phyloP scores from a whole-genome alignment of 2,329 filamentous ascomycete species.

The Phoma sp. region DNA sequence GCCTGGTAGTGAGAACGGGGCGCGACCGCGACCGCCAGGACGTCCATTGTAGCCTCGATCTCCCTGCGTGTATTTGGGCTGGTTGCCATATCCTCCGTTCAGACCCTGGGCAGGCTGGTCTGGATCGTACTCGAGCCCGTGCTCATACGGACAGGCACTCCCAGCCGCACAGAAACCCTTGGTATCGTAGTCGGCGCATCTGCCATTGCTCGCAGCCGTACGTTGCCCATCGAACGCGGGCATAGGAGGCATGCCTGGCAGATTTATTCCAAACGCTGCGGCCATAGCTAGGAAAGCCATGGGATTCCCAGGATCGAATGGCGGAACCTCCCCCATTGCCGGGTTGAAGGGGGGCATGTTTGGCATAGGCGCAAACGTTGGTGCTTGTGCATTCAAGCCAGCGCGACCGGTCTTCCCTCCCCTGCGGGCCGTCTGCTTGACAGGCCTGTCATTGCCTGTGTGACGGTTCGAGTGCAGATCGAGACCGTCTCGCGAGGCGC shows the following conservation, averaged over 20 bases:
- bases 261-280: slow-evolving; percentile 52
- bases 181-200: slow-evolving; percentile 74
- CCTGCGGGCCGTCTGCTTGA: slow-evolving; percentile 68
- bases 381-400: slow-evolving; percentile 15
- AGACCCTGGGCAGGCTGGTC: slow-evolving; percentile 52
- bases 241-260: slow-evolving; percentile 50
- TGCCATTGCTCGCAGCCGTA: slow-evolving; percentile 46
- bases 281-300: slow-evolving; percentile 70
- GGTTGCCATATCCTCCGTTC: slow-evolving; percentile 22
- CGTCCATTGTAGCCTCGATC: not conserved
- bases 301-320: slow-evolving; percentile 67
- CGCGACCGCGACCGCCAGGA: slow-evolving; percentile 42
- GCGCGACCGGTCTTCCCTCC: slow-evolving; percentile 23
- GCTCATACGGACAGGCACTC: slow-evolving; percentile 72
- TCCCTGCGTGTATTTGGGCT: slow-evolving; percentile 3
- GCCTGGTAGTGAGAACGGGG: slow-evolving; percentile 70
- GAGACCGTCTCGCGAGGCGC: slow-evolving; percentile 49
- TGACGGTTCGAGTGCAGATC: slow-evolving; percentile 49
- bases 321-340: slow-evolving; percentile 48
- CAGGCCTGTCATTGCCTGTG: slow-evolving; percentile 49
- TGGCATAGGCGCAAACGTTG: slow-evolving; percentile 20
- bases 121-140: slow-evolving; percentile 70
- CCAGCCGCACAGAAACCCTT: slow-evolving; percentile 76
- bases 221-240: slow-evolving; percentile 43
- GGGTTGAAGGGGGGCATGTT: slow-evolving; percentile 21